Evolutionary conservation across 2,329 filamentous ascomycete species (phyloP).

Genomic region (Sclerotinia borealis): DNA sequence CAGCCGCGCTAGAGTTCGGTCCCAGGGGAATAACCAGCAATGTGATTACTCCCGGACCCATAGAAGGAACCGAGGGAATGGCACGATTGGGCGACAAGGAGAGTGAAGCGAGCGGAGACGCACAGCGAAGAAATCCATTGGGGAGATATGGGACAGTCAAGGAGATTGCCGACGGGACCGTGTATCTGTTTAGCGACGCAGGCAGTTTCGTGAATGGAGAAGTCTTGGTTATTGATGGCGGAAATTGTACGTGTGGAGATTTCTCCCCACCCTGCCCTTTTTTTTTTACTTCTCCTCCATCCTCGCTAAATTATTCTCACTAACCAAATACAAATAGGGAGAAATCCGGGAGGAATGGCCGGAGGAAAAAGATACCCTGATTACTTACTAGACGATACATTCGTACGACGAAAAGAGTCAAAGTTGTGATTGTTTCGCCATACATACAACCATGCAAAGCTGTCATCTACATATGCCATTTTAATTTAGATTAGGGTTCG

Average conservation of each 20-base stretch:
- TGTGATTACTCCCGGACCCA: slow-evolving; percentile 73
- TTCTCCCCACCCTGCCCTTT: neutral
- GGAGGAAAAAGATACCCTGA: slow-evolving; percentile 25
- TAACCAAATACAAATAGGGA: slow-evolving; percentile 12
- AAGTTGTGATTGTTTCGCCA: neutral
- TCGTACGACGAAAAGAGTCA: slow-evolving; percentile 14
- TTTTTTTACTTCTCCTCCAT: neutral
- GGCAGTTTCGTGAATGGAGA: slow-evolving; percentile 84
- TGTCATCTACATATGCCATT: neutral
- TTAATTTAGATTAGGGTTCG: neutral
- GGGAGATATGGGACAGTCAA: slow-evolving; percentile 73
- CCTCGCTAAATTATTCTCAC: neutral
- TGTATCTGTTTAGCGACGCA: slow-evolving; percentile 81
- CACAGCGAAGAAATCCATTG: slow-evolving; percentile 52
- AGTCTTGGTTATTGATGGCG: slow-evolving; percentile 66
- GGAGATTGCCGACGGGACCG: slow-evolving; percentile 88
- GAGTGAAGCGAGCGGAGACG: slow-evolving; percentile 20
- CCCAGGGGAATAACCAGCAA: slow-evolving; percentile 83
- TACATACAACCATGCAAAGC: neutral
- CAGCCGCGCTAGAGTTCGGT: slow-evolving; percentile 81
- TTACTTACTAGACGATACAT: slow-evolving; percentile 26
- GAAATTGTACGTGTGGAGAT: slow-evolving; percentile 17
- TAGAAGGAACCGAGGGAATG: slow-evolving; percentile 78
- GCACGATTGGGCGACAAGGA: slow-evolving; percentile 45
- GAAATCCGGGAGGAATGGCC: slow-evolving; percentile 21